Conservation (phyloP, 306 rosid genomes). For the Trichosanthes truncata region DNA sequence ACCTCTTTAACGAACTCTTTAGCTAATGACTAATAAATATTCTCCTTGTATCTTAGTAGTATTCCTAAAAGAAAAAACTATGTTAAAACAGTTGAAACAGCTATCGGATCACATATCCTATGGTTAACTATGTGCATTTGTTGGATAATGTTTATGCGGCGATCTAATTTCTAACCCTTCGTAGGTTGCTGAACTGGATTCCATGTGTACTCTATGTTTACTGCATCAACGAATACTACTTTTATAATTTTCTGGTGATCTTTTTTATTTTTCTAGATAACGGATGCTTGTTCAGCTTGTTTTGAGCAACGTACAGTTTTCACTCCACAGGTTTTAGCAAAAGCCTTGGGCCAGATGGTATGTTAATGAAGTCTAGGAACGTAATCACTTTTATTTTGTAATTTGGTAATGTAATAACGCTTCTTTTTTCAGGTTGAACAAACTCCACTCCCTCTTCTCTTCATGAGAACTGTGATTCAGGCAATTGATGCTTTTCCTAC, state of each 20-base stretch:
- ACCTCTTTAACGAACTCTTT: background rate
- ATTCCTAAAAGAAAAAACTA: no score
- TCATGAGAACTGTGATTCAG: constrained; percentile 98
- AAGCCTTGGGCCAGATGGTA: constrained; percentile 94
- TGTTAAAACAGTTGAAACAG: background rate
- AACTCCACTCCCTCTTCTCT: constrained; percentile 91
- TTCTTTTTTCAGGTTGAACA: constrained; percentile 65
- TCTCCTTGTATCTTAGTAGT: no score
- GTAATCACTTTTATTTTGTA: background rate
- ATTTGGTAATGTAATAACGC: constrained; percentile 1
- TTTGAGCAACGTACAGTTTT: constrained; percentile 98
- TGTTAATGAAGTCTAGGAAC: background rate
- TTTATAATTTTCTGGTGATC: background rate
- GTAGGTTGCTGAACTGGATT: background rate
- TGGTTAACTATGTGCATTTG: background rate
- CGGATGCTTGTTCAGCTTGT: constrained; percentile 94
- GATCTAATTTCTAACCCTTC: background rate
- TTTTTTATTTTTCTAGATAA: constrained; percentile 59
- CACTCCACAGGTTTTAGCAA: constrained; percentile 96
- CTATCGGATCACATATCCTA: background rate
- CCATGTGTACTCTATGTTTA: background rate
- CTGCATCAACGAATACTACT: background rate
- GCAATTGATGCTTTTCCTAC: constrained; percentile 96
- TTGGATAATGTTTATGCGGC: background rate
- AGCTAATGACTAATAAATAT: no score